Percentiles rank a stretch among this genome's conserved stretches.
phyloP scores from a whole-genome alignment of 2,329 filamentous ascomycete genomes.

The Fusarium graminum region DNA sequence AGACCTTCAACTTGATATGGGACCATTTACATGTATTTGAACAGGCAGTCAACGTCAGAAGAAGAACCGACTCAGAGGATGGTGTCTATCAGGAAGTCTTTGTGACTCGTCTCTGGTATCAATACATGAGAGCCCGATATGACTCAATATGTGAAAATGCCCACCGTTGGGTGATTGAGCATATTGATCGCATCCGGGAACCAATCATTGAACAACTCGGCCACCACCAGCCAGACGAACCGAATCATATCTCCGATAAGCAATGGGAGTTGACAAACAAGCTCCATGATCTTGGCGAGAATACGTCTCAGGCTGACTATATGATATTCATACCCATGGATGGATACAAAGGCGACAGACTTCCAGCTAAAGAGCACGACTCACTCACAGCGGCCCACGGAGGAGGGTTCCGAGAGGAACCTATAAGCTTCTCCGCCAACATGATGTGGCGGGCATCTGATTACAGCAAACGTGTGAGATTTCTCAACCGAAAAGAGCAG shows the following conservation, averaged over 20 bases:
- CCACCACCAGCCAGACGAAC: not conserved
- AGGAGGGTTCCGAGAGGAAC: constrained; percentile 1
- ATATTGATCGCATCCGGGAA: constrained; percentile 40
- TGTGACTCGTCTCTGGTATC: constrained; percentile 45
- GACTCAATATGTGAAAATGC: constrained; percentile 36
- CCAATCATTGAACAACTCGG: constrained; percentile 28
- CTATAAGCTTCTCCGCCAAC: constrained; percentile 33
- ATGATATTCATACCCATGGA: constrained; percentile 48
- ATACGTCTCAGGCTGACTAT: constrained; percentile 42
- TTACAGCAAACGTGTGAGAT: constrained; percentile 15
- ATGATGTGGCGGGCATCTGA: constrained; percentile 8
- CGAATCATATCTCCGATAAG: not conserved
- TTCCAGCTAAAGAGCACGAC: constrained; percentile 26
- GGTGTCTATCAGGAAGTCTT: constrained; percentile 11
- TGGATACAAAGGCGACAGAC: constrained; percentile 46
- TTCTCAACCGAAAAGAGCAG: constrained; percentile 15
- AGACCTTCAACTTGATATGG: constrained; percentile 49
- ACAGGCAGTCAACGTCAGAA: constrained; percentile 43
- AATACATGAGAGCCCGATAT: constrained; percentile 47
- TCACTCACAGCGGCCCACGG: constrained; percentile 4
- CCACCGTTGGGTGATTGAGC: constrained; percentile 47
- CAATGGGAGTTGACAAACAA: constrained; percentile 43
- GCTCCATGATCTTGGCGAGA: constrained; percentile 45
- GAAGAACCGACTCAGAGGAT: not conserved
- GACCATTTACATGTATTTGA: constrained; percentile 45